A percentile compares a stretch with the other conserved stretches of the same genome.
Evolutionary conservation across 1,284 basidiomycete species (phyloP).

Genomic region (Ustilago xerochloae): DNA sequence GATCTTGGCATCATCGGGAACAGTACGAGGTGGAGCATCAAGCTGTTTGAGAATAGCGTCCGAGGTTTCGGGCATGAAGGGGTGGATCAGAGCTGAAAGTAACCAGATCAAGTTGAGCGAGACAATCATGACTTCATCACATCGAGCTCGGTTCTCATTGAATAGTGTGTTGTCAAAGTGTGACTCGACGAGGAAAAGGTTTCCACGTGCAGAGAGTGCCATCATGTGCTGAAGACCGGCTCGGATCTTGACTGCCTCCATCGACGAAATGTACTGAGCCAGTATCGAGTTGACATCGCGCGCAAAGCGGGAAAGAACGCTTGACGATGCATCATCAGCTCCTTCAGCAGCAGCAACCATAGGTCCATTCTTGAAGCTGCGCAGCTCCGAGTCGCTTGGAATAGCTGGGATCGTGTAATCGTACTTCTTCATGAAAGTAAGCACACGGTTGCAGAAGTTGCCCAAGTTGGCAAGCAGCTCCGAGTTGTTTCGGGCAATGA

Average conservation of each 20-base stretch:
- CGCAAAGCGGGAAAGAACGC: slow-evolving; percentile 73
- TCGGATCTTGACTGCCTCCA: slow-evolving; percentile 92
- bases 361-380: slow-evolving; percentile 44
- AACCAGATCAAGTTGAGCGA: slow-evolving; percentile 93
- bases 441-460: slow-evolving; percentile 94
- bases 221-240: slow-evolving; percentile 87
- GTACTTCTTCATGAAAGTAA: slow-evolving; percentile 94
- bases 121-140: slow-evolving; percentile 86
- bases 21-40: slow-evolving; percentile 84
- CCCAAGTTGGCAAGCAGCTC: slow-evolving; percentile 96
- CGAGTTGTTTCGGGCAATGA: slow-evolving; percentile 93
- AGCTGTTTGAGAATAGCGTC: slow-evolving; percentile 86
- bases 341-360: slow-evolving; percentile 31
- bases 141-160: slow-evolving; percentile 81
- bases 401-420: slow-evolving; percentile 75
- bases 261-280: slow-evolving; percentile 82
- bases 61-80: slow-evolving; percentile 95
- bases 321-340: slow-evolving; percentile 31
- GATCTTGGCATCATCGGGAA: slow-evolving; percentile 69
- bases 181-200: slow-evolving; percentile 90
- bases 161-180: slow-evolving; percentile 92
- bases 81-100: slow-evolving; percentile 85
- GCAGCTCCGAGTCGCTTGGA: slow-evolving; percentile 53
- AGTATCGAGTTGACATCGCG: slow-evolving; percentile 83
- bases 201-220: slow-evolving; percentile 90